A percentile compares a stretch with the other conserved stretches of the same genome.
phyloP scores from a whole-genome alignment of 106 monocot species.

The Dendrobium huoshanense region DNA sequence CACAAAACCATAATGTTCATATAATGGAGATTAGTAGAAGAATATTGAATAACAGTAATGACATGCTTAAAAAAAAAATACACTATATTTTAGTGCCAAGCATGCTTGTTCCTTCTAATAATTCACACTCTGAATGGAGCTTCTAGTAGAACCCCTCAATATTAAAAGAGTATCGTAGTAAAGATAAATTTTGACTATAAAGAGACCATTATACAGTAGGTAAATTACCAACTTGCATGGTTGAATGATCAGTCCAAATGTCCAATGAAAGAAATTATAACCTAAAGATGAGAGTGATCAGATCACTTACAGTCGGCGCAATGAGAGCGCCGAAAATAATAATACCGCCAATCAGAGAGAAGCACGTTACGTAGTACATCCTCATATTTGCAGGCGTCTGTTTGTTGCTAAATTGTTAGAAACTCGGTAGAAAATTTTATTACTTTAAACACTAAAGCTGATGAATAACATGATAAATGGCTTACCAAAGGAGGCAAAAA shows the following conservation, averaged over 20 bases:
- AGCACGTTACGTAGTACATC: constrained; percentile 81
- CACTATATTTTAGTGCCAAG: too few relatives aligned
- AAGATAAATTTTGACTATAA: background rate
- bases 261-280: background rate
- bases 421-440: background rate
- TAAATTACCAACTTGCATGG: background rate
- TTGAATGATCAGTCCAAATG: background rate
- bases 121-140: background rate
- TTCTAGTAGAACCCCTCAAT: background rate
- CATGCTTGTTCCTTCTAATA: background rate
- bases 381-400: constrained; percentile 96
- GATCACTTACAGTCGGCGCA: constrained; percentile 50
- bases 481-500: constrained; percentile 92
- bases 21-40: background rate
- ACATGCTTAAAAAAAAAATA: background rate
- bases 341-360: constrained; percentile 71
- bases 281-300: background rate
- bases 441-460: background rate
- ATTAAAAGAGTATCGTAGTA: background rate
- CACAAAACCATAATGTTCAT: background rate
- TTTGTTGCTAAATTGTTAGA: constrained; percentile 13
- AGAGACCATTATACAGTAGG: background rate
- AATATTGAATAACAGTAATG: background rate
- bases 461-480: background rate
- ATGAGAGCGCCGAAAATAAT: constrained; percentile 88